Evolutionary conservation across 129 eudicot genomes (phyloP).

Genomic region (Scalesia atractyloides): DNA sequence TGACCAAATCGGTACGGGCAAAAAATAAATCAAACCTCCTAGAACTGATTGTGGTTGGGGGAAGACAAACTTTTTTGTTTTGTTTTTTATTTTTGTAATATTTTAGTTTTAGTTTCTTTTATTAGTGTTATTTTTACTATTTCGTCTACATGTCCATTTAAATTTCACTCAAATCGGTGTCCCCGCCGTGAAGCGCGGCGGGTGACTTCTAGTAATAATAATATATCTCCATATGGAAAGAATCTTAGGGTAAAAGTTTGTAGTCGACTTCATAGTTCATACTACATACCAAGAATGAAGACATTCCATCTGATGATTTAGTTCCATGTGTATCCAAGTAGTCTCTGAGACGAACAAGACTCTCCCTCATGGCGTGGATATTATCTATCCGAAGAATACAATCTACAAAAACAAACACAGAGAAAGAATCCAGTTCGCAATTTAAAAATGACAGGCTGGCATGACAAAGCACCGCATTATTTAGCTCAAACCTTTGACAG

Average conservation of each 20-base stretch:
- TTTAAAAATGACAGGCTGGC: slow-evolving; percentile 20
- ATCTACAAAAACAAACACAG: slow-evolving; percentile 46
- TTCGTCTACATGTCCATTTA: too few relatives aligned
- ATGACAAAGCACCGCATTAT: slow-evolving; percentile 19
- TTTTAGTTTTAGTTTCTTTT: too few relatives aligned
- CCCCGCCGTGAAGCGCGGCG: too few relatives aligned
- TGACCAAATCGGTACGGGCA: too few relatives aligned
- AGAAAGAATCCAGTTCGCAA: not conserved
- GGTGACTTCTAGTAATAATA: too few relatives aligned
- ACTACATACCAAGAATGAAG: slow-evolving; percentile 75
- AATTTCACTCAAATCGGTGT: too few relatives aligned
- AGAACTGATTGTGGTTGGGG: too few relatives aligned
- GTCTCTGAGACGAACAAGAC: slow-evolving; percentile 92
- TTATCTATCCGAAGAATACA: slow-evolving; percentile 95
- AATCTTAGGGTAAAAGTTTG: not conserved
- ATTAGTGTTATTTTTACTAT: too few relatives aligned
- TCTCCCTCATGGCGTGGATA: slow-evolving; percentile 97
- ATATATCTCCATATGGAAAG: not conserved
- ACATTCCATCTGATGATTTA: slow-evolving; percentile 90
- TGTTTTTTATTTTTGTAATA: too few relatives aligned
- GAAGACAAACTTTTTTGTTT: too few relatives aligned
- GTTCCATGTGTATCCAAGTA: slow-evolving; percentile 95
- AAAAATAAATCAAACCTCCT: too few relatives aligned
- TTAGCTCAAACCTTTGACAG: slow-evolving; percentile 43
- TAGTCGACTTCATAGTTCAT: slow-evolving; percentile 28